Base-by-base conservation (phyloP, 1,139 yeast genomes). In the Suhomyces guaymorum region DNA sequence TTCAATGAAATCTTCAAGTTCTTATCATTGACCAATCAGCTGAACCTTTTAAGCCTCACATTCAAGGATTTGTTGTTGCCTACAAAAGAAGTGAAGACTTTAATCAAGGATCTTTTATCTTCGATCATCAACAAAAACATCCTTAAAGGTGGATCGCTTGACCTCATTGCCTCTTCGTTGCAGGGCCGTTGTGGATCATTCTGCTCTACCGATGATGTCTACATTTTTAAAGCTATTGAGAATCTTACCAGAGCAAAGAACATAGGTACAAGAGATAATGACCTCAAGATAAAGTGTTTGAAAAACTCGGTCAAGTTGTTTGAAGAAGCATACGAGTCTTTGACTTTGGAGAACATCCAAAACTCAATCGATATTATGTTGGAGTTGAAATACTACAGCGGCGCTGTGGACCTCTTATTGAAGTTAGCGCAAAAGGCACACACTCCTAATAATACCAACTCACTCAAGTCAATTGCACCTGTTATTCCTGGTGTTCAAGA, bases 141-240 rank as follows among this genome's bases (percentile, higher is more conserved):
- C 42, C 73, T 87, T 28, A 80, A 86, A 48, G 98, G 98, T n/a
- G 94, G 89, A 2, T 84, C 95, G 0, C 92, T 94, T 33, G 98
- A 92, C 54, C 72, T 83, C 35, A 88, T 92, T 38, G 95, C 97
- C 1, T 79, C 82, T 20, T 82, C 94, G 1, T 68, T 94, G 35
- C 96, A 92, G 59, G 94, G 87, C 35, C 81, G 95, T 46, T 94
- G 98, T 66, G 96, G 96, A 1, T 82, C 96, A 2, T 94, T 89
- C 60, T 94, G 97, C 54, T 88, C 97, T 0, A 80, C 95, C 8
- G 88, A 86, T 49, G 98, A 94, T 61, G 97, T 92, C 19, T 74
- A 89, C 41, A 86, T 94, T 15, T 94, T 90, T 68, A 86, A 92
- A 60, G 98, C 97, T 0, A 80, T 89, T 49, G 98, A 94, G 56